phyloP scores from a whole-genome alignment of 352 stramenopile species.

The Thraustotheca clavata region DNA sequence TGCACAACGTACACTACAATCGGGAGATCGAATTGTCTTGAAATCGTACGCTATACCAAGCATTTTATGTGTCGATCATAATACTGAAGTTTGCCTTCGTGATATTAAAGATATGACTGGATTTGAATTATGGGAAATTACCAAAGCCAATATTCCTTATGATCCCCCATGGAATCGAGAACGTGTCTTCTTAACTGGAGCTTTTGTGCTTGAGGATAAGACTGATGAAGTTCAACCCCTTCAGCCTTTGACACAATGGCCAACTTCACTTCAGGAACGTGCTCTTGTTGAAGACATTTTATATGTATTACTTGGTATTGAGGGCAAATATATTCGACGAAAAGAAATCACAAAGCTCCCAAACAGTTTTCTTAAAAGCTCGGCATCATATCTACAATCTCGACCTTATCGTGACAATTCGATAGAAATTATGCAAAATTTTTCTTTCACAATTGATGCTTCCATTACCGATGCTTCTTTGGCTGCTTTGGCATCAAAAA shows the following conservation, averaged over 20 bases:
- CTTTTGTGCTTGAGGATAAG: constrained; percentile 34
- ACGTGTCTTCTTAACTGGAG: constrained; percentile 66
- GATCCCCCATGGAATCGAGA: constrained; percentile 80
- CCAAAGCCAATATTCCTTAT: constrained; percentile 80
- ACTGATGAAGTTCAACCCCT: constrained; percentile 40
- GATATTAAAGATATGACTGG: background rate
- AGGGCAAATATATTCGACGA: constrained; percentile 58
- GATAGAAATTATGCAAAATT: constrained; percentile 19
- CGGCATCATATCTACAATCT: constrained; percentile 26
- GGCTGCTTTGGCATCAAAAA: constrained; percentile 50
- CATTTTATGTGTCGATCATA: constrained; percentile 2
- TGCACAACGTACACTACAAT: constrained; percentile 17
- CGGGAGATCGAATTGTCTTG: constrained; percentile 11
- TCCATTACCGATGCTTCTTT: constrained; percentile 78
- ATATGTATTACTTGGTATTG: constrained; percentile 69
- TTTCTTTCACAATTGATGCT: constrained; percentile 59
- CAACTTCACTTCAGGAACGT: constrained; percentile 64
- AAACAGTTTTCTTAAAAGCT: background rate
- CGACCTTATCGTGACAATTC: background rate
- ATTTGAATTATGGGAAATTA: constrained; percentile 71
- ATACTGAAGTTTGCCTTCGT: background rate
- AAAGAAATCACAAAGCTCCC: constrained; percentile 30
- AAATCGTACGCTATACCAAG: constrained; percentile 2
- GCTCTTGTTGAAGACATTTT: constrained; percentile 79
- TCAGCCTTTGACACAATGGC: constrained; percentile 58